Conservation (phyloP, 306 rosid species). For the Pachyrhizus erosus region DNA sequence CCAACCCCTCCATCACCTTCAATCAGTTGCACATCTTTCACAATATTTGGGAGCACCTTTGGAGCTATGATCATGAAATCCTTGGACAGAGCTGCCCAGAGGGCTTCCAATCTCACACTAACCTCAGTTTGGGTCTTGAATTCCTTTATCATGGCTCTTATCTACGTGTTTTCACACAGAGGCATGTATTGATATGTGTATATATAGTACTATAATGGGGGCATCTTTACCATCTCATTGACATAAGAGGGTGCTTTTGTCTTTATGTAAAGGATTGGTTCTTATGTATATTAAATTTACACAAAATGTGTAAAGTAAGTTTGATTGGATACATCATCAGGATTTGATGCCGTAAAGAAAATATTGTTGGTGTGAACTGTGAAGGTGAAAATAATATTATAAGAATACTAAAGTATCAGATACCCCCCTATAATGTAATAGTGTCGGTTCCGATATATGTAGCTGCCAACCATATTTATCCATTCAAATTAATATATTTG, state of each 20-base stretch:
- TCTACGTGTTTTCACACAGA: background rate
- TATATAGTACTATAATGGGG: background rate
- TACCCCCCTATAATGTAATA: too few species aligned
- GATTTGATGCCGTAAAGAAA: slow-evolving; percentile 20
- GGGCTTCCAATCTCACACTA: slow-evolving; percentile 52
- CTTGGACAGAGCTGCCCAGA: slow-evolving; percentile 61
- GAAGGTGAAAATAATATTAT: slow-evolving; percentile 20
- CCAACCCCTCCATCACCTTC: slow-evolving; percentile 77
- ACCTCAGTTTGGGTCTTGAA: slow-evolving; percentile 52
- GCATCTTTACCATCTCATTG: background rate
- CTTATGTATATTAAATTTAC: background rate
- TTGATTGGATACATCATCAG: background rate
- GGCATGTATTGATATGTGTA: background rate
- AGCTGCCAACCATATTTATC: background rate
- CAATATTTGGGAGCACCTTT: slow-evolving; percentile 56
- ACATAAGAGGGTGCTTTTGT: background rate
- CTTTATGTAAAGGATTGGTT: background rate
- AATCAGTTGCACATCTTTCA: slow-evolving; percentile 57
- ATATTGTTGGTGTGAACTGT: background rate
- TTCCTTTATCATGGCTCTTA: slow-evolving; percentile 55
- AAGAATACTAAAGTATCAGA: background rate
- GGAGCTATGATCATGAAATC: slow-evolving; percentile 52
- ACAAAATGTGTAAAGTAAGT: background rate
- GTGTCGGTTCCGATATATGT: background rate
- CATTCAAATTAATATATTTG: background rate